These are phyloP conservation scores for Alternaria viburni DNA, from an alignment of 2,329 filamentous ascomycete species.

Conservation along the genomic window DNA sequence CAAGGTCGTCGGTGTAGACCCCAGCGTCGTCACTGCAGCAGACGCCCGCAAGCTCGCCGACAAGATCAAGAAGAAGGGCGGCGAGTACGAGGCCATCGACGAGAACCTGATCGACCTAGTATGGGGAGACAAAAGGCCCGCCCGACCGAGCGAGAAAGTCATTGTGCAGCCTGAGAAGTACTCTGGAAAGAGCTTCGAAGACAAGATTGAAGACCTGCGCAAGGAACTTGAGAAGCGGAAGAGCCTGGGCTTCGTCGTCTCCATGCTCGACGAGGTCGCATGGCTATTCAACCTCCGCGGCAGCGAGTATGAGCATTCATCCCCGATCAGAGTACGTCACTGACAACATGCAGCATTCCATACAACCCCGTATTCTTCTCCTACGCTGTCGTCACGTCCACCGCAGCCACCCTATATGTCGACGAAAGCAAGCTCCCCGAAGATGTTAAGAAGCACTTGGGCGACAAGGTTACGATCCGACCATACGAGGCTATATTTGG, in stretches of 20 bases:
- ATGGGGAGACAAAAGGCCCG: conserved; percentile 79
- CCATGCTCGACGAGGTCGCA: conserved; percentile 94
- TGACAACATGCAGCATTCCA: conserved; percentile 66
- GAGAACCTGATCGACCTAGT: conserved; percentile 89
- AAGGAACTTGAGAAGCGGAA: conserved; percentile 93
- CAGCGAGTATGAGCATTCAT: conserved; percentile 65
- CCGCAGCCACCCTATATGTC: conserved; percentile 78
- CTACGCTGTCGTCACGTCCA: conserved; percentile 85
- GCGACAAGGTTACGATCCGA: conserved; percentile 72
- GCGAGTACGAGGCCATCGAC: conserved; percentile 75
- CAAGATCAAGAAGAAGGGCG: conserved; percentile 85
- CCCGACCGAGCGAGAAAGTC: conserved; percentile 76
- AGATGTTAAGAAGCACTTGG: conserved; percentile 73
- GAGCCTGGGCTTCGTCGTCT: conserved; percentile 83
- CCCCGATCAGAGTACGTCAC: neutral
- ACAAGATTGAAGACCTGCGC: conserved; percentile 85
- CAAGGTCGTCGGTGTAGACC: conserved; percentile 89
- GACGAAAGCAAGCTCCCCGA: conserved; percentile 77
- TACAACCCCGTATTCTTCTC: conserved; percentile 99
- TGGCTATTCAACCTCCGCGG: conserved; percentile 99
- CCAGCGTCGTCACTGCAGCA: conserved; percentile 79
- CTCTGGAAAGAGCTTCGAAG: conserved; percentile 79
- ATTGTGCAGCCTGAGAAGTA: conserved; percentile 74
- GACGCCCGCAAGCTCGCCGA: conserved; percentile 79
- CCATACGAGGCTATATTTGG: conserved; percentile 83